Conservation (phyloP, 2,329 filamentous ascomycete genomes). For the Coniochaeta prunicola region DNA sequence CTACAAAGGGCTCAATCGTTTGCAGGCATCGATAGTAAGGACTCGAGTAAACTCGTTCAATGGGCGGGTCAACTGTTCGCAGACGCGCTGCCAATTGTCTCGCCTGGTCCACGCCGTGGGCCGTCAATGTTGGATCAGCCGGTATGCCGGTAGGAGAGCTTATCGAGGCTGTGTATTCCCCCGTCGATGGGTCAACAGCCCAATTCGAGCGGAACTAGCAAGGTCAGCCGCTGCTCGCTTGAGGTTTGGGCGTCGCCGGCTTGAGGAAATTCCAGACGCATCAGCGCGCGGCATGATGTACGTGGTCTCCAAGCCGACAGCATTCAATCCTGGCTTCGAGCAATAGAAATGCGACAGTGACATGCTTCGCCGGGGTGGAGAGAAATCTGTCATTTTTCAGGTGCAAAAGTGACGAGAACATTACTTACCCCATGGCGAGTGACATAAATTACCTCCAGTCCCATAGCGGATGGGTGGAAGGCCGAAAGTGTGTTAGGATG, state of each 20-base stretch:
- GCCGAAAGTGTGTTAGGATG: not conserved
- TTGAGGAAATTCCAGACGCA: not conserved
- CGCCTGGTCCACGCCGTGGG: constrained; percentile 79
- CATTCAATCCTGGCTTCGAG: not conserved
- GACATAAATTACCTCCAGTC: constrained; percentile 66
- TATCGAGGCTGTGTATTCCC: constrained; percentile 66
- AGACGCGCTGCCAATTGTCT: constrained; percentile 67
- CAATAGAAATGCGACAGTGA: not conserved
- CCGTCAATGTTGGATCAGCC: constrained; percentile 79
- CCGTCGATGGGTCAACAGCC: constrained; percentile 74
- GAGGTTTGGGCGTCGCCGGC: not conserved
- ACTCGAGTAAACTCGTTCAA: constrained; percentile 74
- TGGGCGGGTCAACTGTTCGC: constrained; percentile 51
- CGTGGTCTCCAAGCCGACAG: not conserved
- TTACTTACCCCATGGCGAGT: constrained; percentile 65
- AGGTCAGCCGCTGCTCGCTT: constrained; percentile 6
- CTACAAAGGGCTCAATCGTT: constrained; percentile 65
- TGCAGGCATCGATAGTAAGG: constrained; percentile 85
- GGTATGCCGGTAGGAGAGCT: constrained; percentile 81
- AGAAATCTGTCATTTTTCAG: not conserved
- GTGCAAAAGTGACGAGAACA: not conserved
- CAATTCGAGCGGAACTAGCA: constrained; percentile 82
- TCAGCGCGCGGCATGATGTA: not conserved
- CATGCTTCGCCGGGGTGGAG: not conserved
- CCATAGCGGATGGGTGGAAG: constrained; percentile 34